These are phyloP conservation scores for Penicillium bovifimosum DNA, from an alignment of 495 filamentous ascomycete genomes.

Conservation along the genomic window DNA sequence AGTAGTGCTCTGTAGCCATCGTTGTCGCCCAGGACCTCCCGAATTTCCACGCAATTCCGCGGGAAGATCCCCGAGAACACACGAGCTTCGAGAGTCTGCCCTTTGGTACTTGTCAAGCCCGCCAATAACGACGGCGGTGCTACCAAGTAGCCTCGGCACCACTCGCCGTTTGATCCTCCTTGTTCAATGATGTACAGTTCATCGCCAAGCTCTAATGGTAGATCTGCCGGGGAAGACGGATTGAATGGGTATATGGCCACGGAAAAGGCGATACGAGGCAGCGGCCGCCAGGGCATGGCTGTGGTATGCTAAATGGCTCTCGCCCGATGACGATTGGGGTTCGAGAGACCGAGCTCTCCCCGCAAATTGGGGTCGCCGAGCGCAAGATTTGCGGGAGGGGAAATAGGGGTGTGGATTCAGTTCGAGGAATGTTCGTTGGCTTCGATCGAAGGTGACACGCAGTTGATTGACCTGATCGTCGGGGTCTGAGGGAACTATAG, in stretches of 20 bases:
- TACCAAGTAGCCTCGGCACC: constrained; percentile 93
- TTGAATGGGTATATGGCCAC: constrained; percentile 91
- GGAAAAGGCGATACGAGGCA: constrained; percentile 96
- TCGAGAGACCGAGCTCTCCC: constrained; percentile 15
- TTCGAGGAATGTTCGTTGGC: constrained; percentile 23
- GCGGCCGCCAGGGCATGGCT: constrained; percentile 90
- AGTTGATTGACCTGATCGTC: constrained; percentile 12
- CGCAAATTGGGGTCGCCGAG: constrained; percentile 15
- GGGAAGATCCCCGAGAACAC: constrained; percentile 98
- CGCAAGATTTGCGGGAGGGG: constrained; percentile 6
- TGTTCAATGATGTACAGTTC: constrained; percentile 98
- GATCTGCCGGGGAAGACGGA: constrained; percentile 77
- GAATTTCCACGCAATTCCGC: constrained; percentile 80
- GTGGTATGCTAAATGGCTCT: constrained; percentile 8
- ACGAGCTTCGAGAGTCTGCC: constrained; percentile 87
- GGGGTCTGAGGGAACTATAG: constrained; percentile 4
- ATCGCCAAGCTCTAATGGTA: constrained; percentile 96
- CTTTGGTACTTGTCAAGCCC: constrained; percentile 84
- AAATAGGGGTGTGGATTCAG: neutral
- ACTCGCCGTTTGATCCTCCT: constrained; percentile 74
- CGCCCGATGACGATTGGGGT: neutral
- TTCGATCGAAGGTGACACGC: constrained; percentile 31
- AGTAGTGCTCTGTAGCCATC: constrained; percentile 33
- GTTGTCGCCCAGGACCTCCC: constrained; percentile 64
- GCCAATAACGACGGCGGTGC: constrained; percentile 89